Percentiles rank a stretch among this genome's conserved stretches.
Evolutionary conservation across 2,329 filamentous ascomycete species (phyloP).

Genomic region (Fusarium musae): DNA sequence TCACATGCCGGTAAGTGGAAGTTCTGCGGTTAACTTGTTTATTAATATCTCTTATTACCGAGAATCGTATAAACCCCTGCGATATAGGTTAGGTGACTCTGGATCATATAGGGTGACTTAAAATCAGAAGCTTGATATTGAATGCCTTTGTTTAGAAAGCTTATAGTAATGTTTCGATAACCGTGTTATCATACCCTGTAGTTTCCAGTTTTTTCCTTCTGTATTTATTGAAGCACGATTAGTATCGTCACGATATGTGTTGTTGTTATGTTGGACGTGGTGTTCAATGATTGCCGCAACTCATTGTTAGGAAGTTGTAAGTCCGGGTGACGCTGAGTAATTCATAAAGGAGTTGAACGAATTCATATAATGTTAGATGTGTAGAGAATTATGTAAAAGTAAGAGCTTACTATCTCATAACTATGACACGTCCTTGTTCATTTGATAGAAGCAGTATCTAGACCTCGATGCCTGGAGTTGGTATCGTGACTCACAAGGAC

Average conservation of each 20-base stretch:
- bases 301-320: too few relatives aligned
- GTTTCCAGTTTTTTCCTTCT: too few relatives aligned
- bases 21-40: not conserved
- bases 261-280: not conserved
- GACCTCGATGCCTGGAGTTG: not conserved
- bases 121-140: not conserved
- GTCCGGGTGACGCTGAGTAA: too few relatives aligned
- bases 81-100: conserved; percentile 1
- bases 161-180: not conserved
- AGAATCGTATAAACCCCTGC: not conserved
- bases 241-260: too few relatives aligned
- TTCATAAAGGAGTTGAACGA: not conserved
- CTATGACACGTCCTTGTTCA: too few relatives aligned
- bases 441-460: not conserved
- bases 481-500: not conserved
- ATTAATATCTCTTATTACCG: not conserved
- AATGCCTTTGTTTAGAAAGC: not conserved
- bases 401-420: not conserved
- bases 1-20: not conserved
- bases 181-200: not conserved
- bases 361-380: too few relatives aligned
- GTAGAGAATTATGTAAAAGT: too few relatives aligned
- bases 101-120: not conserved
- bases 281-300: too few relatives aligned
- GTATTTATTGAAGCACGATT: not conserved